Evolutionary conservation across 257 asterid species (phyloP), one percentile per base, ranked within the genome.

Genomic region (Scutellaria barbata): DNA sequence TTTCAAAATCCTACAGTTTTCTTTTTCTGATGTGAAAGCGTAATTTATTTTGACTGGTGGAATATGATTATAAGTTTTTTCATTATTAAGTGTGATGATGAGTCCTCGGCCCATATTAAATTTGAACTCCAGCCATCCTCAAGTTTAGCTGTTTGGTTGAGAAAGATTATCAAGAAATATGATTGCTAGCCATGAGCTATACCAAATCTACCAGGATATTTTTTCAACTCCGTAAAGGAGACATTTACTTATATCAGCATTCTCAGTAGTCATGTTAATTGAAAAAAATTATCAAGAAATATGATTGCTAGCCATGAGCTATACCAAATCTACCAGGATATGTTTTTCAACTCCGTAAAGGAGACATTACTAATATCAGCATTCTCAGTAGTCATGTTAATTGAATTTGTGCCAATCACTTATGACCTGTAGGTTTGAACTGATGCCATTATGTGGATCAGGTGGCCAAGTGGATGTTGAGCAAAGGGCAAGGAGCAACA

Each of bases 401-500:
- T 47, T 54, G 47, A 37, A 18, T 63, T 60, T 37, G 7, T 16
- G 76, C 53, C 72, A 25, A 40, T 46, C 14, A 17, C 53, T 22
- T 42, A 18, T 30, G 50, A 37, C 65, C 8, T 42, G 13, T 41
- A 39, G 46, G 51, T 54, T 67, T 57, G 20, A 5, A 48, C 74
- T 80, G 45, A 71, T 68, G 50, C 47, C 39, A 64, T 69, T 67
- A 64, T 14, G 77, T 81, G 63, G 47, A 43, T 71, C 82, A 88
- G 91, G 82, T 88, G 54, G 84, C 85, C 48, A 87, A 85, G 85
- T 90, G 95, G 92, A 84, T 88, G 97, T 77, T 87, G 74, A 88
- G 96, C 84, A 90, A 88, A 84, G 97, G 97, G 14, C 97, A 88
- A 82, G 96, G 97, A 61, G 82, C 90, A 25, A 88, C 97, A 62